A percentile compares a stretch with the other conserved stretches of the same genome.
phyloP scores from a whole-genome alignment of 306 rosid species.

The Elaeagnus macrophylla region DNA sequence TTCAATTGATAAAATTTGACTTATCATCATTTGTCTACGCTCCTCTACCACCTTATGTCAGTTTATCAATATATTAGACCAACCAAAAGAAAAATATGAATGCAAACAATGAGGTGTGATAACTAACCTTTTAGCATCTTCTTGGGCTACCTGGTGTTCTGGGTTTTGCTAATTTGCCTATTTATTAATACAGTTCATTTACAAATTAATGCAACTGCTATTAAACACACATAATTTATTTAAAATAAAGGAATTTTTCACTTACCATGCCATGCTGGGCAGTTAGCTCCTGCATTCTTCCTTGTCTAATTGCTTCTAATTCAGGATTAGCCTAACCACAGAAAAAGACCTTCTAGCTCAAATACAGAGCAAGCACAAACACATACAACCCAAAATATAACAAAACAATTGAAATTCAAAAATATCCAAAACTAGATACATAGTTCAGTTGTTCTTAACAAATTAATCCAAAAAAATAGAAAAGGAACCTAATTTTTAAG shows the following conservation, averaged over 20 bases:
- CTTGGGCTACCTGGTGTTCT: constrained; percentile 89
- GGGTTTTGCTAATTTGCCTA: constrained; percentile 73
- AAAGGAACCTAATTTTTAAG: too few relatives aligned
- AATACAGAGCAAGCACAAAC: too few relatives aligned
- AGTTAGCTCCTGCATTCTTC: constrained; percentile 99
- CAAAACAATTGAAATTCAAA: too few relatives aligned
- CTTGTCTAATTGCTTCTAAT: constrained; percentile 87
- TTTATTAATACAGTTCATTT: constrained; percentile 6
- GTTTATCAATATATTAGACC: constrained; percentile 16
- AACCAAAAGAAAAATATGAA: constrained; percentile 4
- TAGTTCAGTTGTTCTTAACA: too few relatives aligned
- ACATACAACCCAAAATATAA: too few relatives aligned
- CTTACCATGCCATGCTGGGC: constrained; percentile 65
- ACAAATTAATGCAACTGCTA: constrained; percentile 9
- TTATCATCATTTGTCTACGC: constrained; percentile 87
- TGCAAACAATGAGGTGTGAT: background rate
- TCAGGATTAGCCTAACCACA: constrained; percentile 77
- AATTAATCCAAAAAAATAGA: too few relatives aligned
- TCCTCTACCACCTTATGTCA: constrained; percentile 82
- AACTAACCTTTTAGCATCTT: constrained; percentile 78
- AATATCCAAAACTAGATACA: too few relatives aligned
- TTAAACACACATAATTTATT: constrained; percentile 2
- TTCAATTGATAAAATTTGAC: constrained; percentile 84
- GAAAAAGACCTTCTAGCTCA: background rate
- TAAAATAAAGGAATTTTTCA: background rate